phyloP scores from a whole-genome alignment of 164 flowering plant genomes.

The Stephania yunnanensis region DNA sequence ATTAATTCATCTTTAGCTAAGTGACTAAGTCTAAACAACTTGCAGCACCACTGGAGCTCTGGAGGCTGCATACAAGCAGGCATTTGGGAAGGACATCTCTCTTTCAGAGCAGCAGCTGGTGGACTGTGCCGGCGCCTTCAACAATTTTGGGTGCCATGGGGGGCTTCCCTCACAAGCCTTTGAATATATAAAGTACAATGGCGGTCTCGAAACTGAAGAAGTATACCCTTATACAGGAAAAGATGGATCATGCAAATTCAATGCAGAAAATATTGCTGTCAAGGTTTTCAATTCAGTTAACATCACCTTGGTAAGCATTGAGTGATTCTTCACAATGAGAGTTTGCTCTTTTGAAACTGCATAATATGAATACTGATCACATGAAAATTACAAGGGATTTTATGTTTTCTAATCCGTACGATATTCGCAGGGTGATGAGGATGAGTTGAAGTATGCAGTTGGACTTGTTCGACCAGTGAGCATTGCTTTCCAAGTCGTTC shows the following conservation, averaged over 20 bases:
- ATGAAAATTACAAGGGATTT: not conserved
- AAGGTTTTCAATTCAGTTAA: constrained; percentile 74
- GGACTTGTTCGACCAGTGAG: constrained; percentile 83
- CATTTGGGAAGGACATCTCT: constrained; percentile 66
- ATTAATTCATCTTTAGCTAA: not conserved
- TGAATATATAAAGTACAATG: constrained; percentile 88
- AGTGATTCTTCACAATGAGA: not conserved
- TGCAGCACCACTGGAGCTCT: constrained; percentile 95
- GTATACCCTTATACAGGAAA: constrained; percentile 84
- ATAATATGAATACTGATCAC: not conserved
- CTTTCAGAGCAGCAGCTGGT: constrained; percentile 99
- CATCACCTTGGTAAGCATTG: constrained; percentile 55
- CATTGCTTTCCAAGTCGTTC: constrained; percentile 79
- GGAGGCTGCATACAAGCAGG: constrained; percentile 94
- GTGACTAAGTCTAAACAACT: constrained; percentile 2
- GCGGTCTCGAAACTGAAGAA: constrained; percentile 92
- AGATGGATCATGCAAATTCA: constrained; percentile 69
- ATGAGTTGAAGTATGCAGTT: constrained; percentile 92
- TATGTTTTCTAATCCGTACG: not conserved
- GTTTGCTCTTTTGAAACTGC: not conserved
- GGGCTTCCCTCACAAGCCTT: constrained; percentile 98
- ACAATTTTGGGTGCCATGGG: constrained; percentile 95
- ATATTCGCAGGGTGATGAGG: constrained; percentile 78
- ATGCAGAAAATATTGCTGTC: constrained; percentile 60
- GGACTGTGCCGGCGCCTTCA: constrained; percentile 83